These are phyloP conservation scores for Aspergillus floridensis DNA, from an alignment of 2,329 filamentous ascomycete genomes.

Conservation along the genomic window DNA sequence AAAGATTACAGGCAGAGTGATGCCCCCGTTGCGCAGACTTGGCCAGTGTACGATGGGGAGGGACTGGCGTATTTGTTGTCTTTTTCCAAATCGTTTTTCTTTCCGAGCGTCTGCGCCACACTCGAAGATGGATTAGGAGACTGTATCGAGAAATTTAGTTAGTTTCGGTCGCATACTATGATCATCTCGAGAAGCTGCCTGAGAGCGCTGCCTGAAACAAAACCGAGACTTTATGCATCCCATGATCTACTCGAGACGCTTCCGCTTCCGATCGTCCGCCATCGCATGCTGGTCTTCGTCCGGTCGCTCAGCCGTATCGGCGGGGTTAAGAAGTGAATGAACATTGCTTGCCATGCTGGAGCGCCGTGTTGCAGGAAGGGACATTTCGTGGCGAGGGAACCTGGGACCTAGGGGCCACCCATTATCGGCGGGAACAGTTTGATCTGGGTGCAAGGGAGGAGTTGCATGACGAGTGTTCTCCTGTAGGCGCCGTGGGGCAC, in stretches of 20 bases:
- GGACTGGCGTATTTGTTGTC: background rate
- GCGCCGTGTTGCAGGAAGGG: slow-evolving; percentile 60
- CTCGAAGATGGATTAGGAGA: background rate
- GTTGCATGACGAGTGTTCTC: slow-evolving; percentile 53
- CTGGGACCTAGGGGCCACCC: slow-evolving; percentile 54
- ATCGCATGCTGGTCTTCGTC: slow-evolving; percentile 59
- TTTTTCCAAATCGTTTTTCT: background rate
- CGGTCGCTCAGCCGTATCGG: slow-evolving; percentile 64
- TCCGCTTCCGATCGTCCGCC: slow-evolving; percentile 61
- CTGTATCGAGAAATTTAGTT: background rate
- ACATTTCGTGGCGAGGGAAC: slow-evolving; percentile 40
- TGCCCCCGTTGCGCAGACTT: slow-evolving; percentile 6
- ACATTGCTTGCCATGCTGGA: slow-evolving; percentile 71
- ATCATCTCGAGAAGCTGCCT: background rate
- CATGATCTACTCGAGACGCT: slow-evolving; percentile 49
- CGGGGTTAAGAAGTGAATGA: slow-evolving; percentile 65
- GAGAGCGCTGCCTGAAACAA: background rate
- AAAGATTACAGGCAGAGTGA: slow-evolving; percentile 8
- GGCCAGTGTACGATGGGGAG: background rate
- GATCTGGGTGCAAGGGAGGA: slow-evolving; percentile 51
- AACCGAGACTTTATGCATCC: too few species aligned
- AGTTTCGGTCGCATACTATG: background rate
- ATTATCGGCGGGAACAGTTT: slow-evolving; percentile 53
- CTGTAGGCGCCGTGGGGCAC: slow-evolving; percentile 50
- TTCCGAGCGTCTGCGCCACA: slow-evolving; percentile 1